Percentiles rank a stretch among this genome's conserved stretches.
Conservation (phyloP, 352 stramenopile genomes). For the Thraustochytrium striatum region DNA sequence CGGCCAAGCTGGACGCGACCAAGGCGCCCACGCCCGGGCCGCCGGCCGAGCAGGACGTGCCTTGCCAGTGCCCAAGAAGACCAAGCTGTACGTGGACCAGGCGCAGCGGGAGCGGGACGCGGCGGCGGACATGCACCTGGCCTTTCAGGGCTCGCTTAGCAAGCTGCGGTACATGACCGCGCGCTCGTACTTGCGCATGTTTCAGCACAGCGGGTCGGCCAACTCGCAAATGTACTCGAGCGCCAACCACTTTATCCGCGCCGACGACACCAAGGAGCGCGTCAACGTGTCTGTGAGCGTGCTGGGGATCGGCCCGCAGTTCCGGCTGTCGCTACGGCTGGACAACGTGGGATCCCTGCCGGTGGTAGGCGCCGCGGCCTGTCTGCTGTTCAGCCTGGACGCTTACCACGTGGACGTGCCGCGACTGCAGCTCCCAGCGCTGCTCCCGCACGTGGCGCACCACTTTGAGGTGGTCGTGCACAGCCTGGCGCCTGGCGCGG, state of each 20-base stretch:
- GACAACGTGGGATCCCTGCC: conserved; percentile 18
- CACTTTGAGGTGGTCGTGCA: conserved; percentile 11
- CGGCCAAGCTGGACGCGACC: conserved; percentile 68
- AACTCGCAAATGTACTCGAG: conserved; percentile 38
- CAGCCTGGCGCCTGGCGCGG: not conserved
- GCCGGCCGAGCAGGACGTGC: conserved; percentile 81
- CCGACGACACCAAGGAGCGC: conserved; percentile 10
- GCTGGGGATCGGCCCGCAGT: conserved; percentile 16
- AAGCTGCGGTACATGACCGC: conserved; percentile 63
- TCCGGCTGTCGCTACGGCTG: not conserved
- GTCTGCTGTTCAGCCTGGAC: not conserved
- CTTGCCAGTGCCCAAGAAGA: conserved; percentile 85
- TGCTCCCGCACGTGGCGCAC: conserved; percentile 6
- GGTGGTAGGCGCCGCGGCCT: not conserved
- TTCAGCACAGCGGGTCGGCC: not conserved
- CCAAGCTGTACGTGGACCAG: conserved; percentile 86
- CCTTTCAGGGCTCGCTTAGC: conserved; percentile 82
- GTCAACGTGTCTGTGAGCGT: conserved; percentile 37
- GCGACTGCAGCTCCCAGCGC: conserved; percentile 6
- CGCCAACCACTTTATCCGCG: conserved; percentile 2
- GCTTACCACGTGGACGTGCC: conserved; percentile 10
- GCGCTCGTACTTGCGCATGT: conserved; percentile 24
- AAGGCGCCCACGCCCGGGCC: conserved; percentile 65
- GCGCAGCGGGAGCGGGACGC: conserved; percentile 80
- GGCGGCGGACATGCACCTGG: conserved; percentile 79